Evolutionary conservation across 306 rosid genomes (phyloP).

Genomic region (Cucurbita argyrosperma): DNA sequence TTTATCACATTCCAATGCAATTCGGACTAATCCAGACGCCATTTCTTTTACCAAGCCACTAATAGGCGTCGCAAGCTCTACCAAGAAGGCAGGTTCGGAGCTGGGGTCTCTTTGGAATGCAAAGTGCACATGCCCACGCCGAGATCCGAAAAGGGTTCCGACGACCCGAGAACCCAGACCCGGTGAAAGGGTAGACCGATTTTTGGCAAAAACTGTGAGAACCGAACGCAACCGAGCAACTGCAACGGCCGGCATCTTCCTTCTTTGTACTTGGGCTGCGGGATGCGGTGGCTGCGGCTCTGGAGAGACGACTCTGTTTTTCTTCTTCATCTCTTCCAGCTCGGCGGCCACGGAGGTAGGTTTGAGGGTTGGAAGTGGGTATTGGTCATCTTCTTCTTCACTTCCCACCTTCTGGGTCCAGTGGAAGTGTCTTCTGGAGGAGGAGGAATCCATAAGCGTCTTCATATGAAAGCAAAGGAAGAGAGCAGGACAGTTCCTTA

Average conservation of each 20-base stretch:
- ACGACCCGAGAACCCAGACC: conserved; percentile 51
- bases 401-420: conserved; percentile 82
- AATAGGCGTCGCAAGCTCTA: conserved; percentile 86
- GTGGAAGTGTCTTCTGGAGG: conserved; percentile 94
- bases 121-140: conserved; percentile 85
- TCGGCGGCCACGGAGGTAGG: conserved; percentile 23
- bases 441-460: conserved; percentile 44
- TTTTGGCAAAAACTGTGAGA: conserved; percentile 40
- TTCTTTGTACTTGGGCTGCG: conserved; percentile 20
- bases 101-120: conserved; percentile 72
- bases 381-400: conserved; percentile 42
- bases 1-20: conserved; percentile 83
- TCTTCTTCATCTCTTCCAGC: conserved; percentile 20
- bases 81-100: conserved; percentile 65
- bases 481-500: conserved; percentile 3
- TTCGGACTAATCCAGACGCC: conserved; percentile 94
- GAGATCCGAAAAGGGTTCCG: conserved; percentile 80
- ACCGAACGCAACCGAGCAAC: conserved; percentile 64
- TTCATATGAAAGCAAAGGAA: conserved; percentile 10
- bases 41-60: conserved; percentile 79
- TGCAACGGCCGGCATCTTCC: conserved; percentile 55
- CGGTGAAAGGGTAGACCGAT: conserved; percentile 26
- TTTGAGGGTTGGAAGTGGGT: conserved; percentile 4
- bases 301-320: conserved; percentile 5
- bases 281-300: conserved; percentile 9